Base-by-base conservation (phyloP, 495 filamentous ascomycete genomes). In the Friedmanniomyces endolithicus region DNA sequence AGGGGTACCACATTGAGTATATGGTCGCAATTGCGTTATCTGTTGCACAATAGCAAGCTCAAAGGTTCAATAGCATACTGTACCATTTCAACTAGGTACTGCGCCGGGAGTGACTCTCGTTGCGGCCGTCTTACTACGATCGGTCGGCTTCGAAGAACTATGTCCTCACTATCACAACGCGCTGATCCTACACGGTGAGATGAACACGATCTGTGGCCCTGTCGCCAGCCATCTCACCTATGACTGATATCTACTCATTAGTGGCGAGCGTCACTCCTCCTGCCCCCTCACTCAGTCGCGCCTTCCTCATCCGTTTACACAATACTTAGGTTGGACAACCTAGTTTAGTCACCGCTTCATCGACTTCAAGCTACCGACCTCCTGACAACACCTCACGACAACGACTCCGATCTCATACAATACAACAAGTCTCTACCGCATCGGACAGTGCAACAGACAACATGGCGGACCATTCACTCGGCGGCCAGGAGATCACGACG, bases 401-500 rank as follows among this genome's bases (percentile, higher is more conserved):
- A 40, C 34, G 6, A 43, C 20, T 22, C 4, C 34, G 27, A 31
- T 31, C 27, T 31, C 4, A 31, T 31, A 31, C 27, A 31, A 44
- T 25, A 20, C 45, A 27, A 11, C 44, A 47, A 27, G 23, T 19
- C 23, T 7, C 44, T 11, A 4, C 2, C 23, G 6, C 7, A 6
- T 27, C 11, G 11, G 23, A 14, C 17, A 27, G 11, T 22, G 44
- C 24, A 27, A 23, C 44, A 23, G 11, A 50, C 46, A 45, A 31
- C 27, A 31, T 31, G 27, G 27, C 9, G 9, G 4, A 4, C 27
- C 27, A 37, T n/a, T n/a, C n/a, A 48, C 43, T 43, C 29, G 40
- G 43, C 45, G 53, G 53, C 25, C n/a, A 55, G 24, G 53, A 48
- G 43, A 17, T 45, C 9, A 39, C 35, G 24, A 22, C 11, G 20